These are phyloP conservation scores for Picea glauca DNA, from an alignment of 75 land plant genomes.

Conservation along the genomic window DNA sequence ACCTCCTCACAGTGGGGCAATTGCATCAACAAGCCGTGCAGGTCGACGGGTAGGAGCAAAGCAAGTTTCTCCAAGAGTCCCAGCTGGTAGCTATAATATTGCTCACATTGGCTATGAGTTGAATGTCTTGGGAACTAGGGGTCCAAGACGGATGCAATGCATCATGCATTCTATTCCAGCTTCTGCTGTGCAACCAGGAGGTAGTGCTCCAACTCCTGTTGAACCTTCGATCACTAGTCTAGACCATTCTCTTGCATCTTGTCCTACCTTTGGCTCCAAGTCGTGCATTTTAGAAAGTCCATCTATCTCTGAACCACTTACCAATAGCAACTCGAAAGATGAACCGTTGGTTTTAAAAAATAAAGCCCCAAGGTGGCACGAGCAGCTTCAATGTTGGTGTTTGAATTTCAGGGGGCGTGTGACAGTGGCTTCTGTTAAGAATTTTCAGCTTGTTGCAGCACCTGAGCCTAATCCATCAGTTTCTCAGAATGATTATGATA, in stretches of 20 bases:
- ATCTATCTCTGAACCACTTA: conserved; percentile 20
- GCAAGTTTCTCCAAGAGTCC: conserved; percentile 60
- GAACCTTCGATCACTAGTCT: conserved; percentile 22
- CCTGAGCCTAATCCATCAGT: conserved; percentile 31
- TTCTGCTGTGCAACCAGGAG: conserved; percentile 46
- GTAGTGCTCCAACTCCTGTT: conserved; percentile 35
- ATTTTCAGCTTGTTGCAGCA: conserved; percentile 84
- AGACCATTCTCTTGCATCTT: conserved; percentile 31
- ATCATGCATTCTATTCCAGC: conserved; percentile 59
- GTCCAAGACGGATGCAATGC: conserved; percentile 64
- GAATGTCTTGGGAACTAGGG: conserved; percentile 61
- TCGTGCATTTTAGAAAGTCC: conserved; percentile 30
- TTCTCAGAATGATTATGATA: conserved; percentile 51
- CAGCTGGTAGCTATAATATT: conserved; percentile 52
- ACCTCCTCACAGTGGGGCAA: conserved; percentile 63
- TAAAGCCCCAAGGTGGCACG: conserved; percentile 98
- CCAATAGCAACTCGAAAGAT: conserved; percentile 21
- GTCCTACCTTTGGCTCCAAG: conserved; percentile 58
- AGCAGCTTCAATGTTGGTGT: conserved; percentile 99
- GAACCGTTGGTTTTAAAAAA: conserved; percentile 63
- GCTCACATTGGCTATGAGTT: conserved; percentile 64
- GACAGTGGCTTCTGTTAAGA: conserved; percentile 93
- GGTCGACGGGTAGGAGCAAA: conserved; percentile 40
- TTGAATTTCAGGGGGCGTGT: conserved; percentile 93
- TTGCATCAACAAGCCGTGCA: conserved; percentile 26